These are phyloP conservation scores for Cynanchum wilfordii DNA, from an alignment of 257 asterid species.

Conservation along the genomic window DNA sequence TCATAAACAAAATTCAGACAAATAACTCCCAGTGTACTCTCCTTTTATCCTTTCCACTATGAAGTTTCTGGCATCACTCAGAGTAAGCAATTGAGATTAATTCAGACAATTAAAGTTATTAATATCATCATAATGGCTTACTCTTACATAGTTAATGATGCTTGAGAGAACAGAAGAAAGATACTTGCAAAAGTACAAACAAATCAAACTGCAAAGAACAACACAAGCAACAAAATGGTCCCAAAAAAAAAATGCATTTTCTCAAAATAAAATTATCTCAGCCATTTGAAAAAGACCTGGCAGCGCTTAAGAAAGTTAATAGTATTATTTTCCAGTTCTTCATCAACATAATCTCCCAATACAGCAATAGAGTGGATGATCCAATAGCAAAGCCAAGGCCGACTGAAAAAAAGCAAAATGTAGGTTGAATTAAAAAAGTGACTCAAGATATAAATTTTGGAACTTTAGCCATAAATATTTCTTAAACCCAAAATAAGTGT, in stretches of 20 bases:
- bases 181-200: background rate
- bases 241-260: no score
- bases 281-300: conserved; percentile 41
- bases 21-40: background rate
- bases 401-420: conserved; percentile 44
- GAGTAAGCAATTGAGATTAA: background rate
- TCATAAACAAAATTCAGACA: background rate
- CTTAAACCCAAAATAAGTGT: background rate
- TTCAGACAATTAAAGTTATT: background rate
- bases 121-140: background rate
- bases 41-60: background rate
- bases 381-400: conserved; percentile 99
- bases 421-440: background rate
- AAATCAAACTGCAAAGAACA: conserved; percentile 1
- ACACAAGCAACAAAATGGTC: background rate
- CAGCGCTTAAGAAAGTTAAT: conserved; percentile 74
- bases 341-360: conserved; percentile 66
- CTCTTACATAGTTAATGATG: background rate
- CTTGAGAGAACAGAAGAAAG: background rate
- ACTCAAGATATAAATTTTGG: background rate
- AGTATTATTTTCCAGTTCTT: conserved; percentile 44
- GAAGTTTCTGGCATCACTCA: background rate
- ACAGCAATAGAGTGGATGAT: conserved; percentile 77
- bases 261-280: background rate
- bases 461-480: background rate